Base-by-base conservation (phyloP, 345 rosid genomes). In the Hirschfeldia incana region DNA sequence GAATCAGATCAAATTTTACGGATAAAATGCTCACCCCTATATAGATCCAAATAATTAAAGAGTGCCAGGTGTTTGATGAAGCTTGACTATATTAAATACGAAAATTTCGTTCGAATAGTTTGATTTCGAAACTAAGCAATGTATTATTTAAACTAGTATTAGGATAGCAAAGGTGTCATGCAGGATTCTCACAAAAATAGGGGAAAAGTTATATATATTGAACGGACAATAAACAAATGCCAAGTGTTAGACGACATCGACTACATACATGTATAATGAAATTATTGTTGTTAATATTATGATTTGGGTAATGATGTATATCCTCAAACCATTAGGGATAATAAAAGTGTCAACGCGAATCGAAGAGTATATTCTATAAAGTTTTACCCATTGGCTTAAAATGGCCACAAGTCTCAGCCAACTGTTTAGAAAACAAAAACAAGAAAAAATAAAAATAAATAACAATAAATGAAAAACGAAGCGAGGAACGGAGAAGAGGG, bases 401-500 rank as follows among this genome's bases (percentile, higher is more conserved):
- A 29, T 67, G 28, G 67, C 60, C 79, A 76, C 73, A 67, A 75
- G 15, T 44, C 53, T 2, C 53, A 44, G 57, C 66, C 44, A 6
- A 67, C 33, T 17, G 66, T 57, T 28, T 36, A 28, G 11, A 75
- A 34, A 34, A 36, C 37, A 36, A 75, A 44, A 53, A 62, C 9
- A 9, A 16, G 16, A 65, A 28, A 75, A 28, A 51, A 21, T 8
- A 28, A 75, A 28, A 51, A 21, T 8, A 55, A 12, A 53, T 12
- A 11, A 34, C 2, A 57, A 39, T 4, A 29, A 36, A 1, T 13
- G 21, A 21, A 27, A 66, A 76, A 76, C 49, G 74, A 76, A 42
- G 80, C 68, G 80, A 58, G 60, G 73, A 76, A 76, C 15, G 21
- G 13, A 58, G 59, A 76, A 67, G 80, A 69, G 80, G 80, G 39